These are phyloP conservation scores for Cinchona pubescens DNA, from an alignment of 257 asterid genomes.

Conservation along the genomic window DNA sequence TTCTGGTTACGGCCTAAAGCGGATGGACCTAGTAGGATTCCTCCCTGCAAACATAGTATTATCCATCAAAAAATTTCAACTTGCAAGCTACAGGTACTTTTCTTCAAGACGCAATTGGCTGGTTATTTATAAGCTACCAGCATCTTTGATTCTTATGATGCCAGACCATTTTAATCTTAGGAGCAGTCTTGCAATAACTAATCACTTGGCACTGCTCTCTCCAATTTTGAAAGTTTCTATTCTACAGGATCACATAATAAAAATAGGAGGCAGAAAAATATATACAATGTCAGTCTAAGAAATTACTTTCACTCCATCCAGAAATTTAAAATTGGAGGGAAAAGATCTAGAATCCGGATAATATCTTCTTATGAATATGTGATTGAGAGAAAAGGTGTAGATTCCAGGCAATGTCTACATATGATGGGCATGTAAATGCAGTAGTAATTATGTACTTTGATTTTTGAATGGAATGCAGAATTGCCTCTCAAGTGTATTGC, in stretches of 20 bases:
- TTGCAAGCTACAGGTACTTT: not conserved
- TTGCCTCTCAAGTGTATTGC: not conserved
- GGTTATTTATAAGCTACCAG: not conserved
- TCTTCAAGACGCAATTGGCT: not conserved
- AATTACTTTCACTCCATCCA: not conserved
- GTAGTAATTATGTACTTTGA: not conserved
- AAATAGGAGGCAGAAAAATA: not conserved
- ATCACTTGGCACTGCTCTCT: not conserved
- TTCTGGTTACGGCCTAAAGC: conserved; percentile 30
- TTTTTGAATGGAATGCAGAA: not conserved
- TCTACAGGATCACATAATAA: not conserved
- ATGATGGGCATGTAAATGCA: not conserved
- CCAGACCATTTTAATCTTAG: not conserved
- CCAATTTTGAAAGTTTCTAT: not conserved
- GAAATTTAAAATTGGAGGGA: not conserved
- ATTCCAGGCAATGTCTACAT: not conserved
- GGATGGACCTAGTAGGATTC: conserved; percentile 37
- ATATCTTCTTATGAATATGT: not conserved
- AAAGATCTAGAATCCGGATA: not conserved
- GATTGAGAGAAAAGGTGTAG: not conserved
- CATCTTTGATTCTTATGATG: not conserved
- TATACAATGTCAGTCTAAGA: not conserved
- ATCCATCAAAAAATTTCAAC: not conserved
- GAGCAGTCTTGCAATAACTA: not conserved
- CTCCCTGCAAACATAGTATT: conserved; percentile 24